phyloP scores from a whole-genome alignment of 2,329 filamentous ascomycete species.

The Cordyceps fumosorosea region DNA sequence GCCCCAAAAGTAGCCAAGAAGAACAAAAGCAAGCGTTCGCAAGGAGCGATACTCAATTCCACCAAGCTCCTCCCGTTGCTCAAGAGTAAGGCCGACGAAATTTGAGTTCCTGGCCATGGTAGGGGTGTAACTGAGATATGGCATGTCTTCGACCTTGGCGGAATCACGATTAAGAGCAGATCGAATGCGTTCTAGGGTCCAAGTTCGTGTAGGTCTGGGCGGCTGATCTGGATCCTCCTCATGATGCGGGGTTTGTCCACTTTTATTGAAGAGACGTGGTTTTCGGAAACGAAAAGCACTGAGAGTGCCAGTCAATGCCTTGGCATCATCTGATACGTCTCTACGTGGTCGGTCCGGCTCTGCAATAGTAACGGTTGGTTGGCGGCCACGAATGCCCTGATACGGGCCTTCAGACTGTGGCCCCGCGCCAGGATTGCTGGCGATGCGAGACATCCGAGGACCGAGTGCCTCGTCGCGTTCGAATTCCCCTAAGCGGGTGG shows the following conservation, averaged over 20 bases:
- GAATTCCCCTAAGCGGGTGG: constrained; percentile 43
- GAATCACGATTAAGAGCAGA: constrained; percentile 46
- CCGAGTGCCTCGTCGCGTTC: constrained; percentile 25
- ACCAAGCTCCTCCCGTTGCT: constrained; percentile 89
- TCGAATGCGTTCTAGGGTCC: constrained; percentile 54
- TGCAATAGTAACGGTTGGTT: constrained; percentile 59
- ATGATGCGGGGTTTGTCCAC: constrained; percentile 31
- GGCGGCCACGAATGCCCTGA: constrained; percentile 28
- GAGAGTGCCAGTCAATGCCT: constrained; percentile 33
- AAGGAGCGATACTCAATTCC: constrained; percentile 94
- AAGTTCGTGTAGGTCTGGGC: constrained; percentile 24
- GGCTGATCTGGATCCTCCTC: constrained; percentile 19
- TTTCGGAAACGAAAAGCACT: constrained; percentile 38
- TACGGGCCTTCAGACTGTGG: background rate
- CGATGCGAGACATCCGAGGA: background rate
- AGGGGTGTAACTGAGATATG: constrained; percentile 90
- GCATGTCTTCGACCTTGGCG: constrained; percentile 52
- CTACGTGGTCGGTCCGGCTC: constrained; percentile 45
- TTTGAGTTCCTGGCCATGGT: constrained; percentile 90
- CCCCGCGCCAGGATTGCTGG: background rate
- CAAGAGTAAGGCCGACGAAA: constrained; percentile 80
- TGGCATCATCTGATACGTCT: constrained; percentile 35
- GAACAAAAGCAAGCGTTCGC: constrained; percentile 73
- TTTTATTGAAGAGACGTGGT: constrained; percentile 32
- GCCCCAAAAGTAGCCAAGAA: constrained; percentile 73